Conservation (phyloP, 495 filamentous ascomycete genomes). For the Evernia prunastri region DNA sequence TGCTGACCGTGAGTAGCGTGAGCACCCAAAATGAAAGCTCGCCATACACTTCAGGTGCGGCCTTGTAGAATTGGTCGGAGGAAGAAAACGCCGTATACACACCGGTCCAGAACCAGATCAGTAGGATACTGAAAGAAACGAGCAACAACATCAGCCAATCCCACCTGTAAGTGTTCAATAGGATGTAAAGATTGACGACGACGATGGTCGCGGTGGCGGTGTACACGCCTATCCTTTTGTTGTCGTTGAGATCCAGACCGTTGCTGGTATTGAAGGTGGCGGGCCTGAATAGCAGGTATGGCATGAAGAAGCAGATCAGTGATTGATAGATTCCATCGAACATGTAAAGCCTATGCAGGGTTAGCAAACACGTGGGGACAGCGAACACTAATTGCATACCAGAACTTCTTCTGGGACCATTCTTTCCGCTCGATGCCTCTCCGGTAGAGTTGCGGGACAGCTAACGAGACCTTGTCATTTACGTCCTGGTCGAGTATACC, state of each 20-base stretch:
- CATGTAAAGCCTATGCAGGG: constrained; percentile 75
- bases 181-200: constrained; percentile 85
- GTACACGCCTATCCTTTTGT: constrained; percentile 74
- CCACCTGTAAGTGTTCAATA: constrained; percentile 95
- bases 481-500: constrained; percentile 98
- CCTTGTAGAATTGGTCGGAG: constrained; percentile 66
- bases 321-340: constrained; percentile 91
- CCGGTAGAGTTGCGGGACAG: constrained; percentile 91
- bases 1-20: constrained; percentile 62
- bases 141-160: constrained; percentile 90
- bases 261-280: constrained; percentile 60
- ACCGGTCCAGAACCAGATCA: constrained; percentile 96
- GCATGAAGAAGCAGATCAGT: constrained; percentile 85
- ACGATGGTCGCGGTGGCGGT: constrained; percentile 71
- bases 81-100: constrained; percentile 69
- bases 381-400: constrained; percentile 48
- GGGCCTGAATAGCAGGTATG: constrained; percentile 66
- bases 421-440: constrained; percentile 94
- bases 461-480: constrained; percentile 84
- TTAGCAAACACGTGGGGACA: constrained; percentile 29
- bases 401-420: constrained; percentile 96
- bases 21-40: constrained; percentile 81
- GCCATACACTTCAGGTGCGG: constrained; percentile 71
- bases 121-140: constrained; percentile 68
- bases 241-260: constrained; percentile 68